phyloP scores from a whole-genome alignment of 108 stramenopile genomes.

The Cyclotella baltica region DNA sequence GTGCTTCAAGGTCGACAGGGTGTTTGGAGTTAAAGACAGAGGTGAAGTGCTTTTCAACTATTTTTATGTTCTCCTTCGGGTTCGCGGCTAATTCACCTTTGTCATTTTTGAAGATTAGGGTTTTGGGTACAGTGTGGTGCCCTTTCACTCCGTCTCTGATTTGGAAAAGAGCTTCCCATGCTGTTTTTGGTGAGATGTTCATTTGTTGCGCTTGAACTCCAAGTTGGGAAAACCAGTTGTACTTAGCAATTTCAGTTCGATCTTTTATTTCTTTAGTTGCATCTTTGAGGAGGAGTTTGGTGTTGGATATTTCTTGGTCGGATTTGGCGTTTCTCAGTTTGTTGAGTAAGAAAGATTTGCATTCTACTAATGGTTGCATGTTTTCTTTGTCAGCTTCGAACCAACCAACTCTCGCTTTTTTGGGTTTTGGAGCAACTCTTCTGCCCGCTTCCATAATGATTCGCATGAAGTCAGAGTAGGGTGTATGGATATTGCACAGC shows the following conservation, averaged over 20 bases:
- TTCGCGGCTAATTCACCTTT: neutral
- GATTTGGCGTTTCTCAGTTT: too few species aligned
- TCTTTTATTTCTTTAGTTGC: neutral
- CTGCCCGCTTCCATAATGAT: too few species aligned
- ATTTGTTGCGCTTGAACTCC: neutral
- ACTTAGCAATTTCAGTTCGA: neutral
- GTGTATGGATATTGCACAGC: too few species aligned
- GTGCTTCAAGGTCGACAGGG: neutral
- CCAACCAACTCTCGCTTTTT: too few species aligned
- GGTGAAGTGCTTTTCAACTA: neutral
- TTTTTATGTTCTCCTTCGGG: neutral
- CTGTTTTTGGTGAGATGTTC: neutral
- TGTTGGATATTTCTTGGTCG: too few species aligned
- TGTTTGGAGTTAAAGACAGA: neutral
- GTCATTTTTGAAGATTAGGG: neutral
- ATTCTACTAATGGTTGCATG: too few species aligned
- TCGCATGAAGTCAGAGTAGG: too few species aligned
- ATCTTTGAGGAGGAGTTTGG: neutral
- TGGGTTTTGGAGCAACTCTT: too few species aligned
- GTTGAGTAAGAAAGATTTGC: too few species aligned
- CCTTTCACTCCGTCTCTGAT: slow-evolving; percentile 1
- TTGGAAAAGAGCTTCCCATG: neutral
- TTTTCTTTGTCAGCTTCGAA: too few species aligned
- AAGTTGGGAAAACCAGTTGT: neutral
- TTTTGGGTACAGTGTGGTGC: neutral